Evolutionary conservation across 2,329 filamentous ascomycete genomes (phyloP).

Genomic region (Aspergillus floridensis): DNA sequence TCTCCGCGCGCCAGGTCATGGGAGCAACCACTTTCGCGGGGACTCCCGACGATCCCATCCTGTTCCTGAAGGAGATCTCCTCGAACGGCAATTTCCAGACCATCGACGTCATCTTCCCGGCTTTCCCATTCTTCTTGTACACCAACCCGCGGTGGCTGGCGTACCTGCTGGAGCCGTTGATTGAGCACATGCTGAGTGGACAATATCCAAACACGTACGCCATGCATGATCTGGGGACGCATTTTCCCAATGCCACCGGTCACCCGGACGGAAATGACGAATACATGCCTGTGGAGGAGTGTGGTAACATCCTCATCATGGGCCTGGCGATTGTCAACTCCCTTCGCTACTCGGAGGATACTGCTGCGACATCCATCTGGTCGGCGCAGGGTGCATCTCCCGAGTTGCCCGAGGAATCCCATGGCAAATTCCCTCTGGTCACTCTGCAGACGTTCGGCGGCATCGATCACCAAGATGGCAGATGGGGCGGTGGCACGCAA

Average conservation of each 20-base stretch:
- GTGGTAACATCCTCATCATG: slow-evolving; percentile 76
- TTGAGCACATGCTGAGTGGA: slow-evolving; percentile 77
- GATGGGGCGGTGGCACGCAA: slow-evolving; percentile 56
- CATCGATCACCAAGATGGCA: slow-evolving; percentile 59
- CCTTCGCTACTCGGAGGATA: slow-evolving; percentile 60
- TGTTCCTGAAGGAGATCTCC: slow-evolving; percentile 84
- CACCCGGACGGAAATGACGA: slow-evolving; percentile 55
- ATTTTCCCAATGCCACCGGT: slow-evolving; percentile 56
- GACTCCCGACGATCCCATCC: slow-evolving; percentile 66
- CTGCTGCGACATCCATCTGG: slow-evolving; percentile 58
- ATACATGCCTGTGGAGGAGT: slow-evolving; percentile 59
- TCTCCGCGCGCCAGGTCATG: slow-evolving; percentile 76
- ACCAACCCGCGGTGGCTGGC: slow-evolving; percentile 78
- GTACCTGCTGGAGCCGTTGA: slow-evolving; percentile 73
- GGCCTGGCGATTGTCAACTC: slow-evolving; percentile 74
- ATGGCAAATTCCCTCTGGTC: slow-evolving; percentile 48
- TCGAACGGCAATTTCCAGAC: slow-evolving; percentile 84
- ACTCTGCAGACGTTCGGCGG: slow-evolving; percentile 50
- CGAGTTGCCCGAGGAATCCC: slow-evolving; percentile 21
- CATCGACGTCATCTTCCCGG: slow-evolving; percentile 82
- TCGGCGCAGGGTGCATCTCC: slow-evolving; percentile 42
- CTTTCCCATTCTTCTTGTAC: slow-evolving; percentile 83
- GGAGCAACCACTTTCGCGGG: slow-evolving; percentile 74
- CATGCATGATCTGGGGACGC: slow-evolving; percentile 54
- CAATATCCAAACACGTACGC: slow-evolving; percentile 71